Percentiles rank a stretch among this genome's conserved stretches.
phyloP scores from a whole-genome alignment of 2,329 filamentous ascomycete genomes.

The Incumbomyces delicatus region DNA sequence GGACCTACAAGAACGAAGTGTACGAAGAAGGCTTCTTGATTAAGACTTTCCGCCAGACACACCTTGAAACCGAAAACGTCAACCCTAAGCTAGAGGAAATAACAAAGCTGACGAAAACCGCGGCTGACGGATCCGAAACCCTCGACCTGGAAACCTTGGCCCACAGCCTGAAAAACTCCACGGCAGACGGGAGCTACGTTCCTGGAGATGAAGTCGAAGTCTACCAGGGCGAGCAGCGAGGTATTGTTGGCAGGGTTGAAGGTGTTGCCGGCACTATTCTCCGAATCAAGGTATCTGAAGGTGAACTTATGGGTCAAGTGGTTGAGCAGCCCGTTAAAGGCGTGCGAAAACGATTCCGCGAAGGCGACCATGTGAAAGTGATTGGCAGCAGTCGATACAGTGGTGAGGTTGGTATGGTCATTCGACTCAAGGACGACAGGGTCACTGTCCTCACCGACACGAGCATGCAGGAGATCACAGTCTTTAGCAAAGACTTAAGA shows the following conservation, averaged over 20 bases:
- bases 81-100: conserved; percentile 92
- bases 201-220: conserved; percentile 95
- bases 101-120: conserved; percentile 80
- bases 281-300: conserved; percentile 73
- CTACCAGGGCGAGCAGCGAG: conserved; percentile 88
- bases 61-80: conserved; percentile 76
- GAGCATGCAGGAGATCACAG: conserved; percentile 85
- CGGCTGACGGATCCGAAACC: conserved; percentile 86
- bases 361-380: conserved; percentile 97
- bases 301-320: conserved; percentile 67
- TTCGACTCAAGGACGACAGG: conserved; percentile 82
- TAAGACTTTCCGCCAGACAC: conserved; percentile 85
- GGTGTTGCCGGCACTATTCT: conserved; percentile 89
- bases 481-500: conserved; percentile 93
- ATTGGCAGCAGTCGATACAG: conserved; percentile 90
- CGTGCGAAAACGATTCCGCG: conserved; percentile 80
- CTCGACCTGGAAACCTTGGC: conserved; percentile 85
- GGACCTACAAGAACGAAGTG: conserved; percentile 76
- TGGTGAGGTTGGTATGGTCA: conserved; percentile 94
- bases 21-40: conserved; percentile 90
- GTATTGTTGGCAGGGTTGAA: conserved; percentile 74
- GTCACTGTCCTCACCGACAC: conserved; percentile 91
- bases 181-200: conserved; percentile 71
- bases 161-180: conserved; percentile 76
- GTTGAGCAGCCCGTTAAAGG: conserved; percentile 91